phyloP scores from a whole-genome alignment of 2,329 filamentous ascomycete species.

The Pseudomassariella vexata region DNA sequence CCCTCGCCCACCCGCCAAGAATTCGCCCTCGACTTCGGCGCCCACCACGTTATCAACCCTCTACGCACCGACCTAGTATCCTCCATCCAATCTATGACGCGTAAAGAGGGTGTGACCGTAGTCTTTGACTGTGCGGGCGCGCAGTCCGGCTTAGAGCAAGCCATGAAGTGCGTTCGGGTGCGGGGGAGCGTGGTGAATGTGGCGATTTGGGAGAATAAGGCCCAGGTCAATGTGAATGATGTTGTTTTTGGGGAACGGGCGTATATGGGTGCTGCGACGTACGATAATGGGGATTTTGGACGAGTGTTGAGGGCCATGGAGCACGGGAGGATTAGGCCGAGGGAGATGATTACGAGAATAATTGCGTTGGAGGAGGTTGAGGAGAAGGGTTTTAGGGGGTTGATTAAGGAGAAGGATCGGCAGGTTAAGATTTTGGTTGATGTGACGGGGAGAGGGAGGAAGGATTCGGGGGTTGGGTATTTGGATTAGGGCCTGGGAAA shows the following conservation, averaged over 20 bases:
- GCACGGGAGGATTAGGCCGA: conserved; percentile 42
- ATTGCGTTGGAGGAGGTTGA: conserved; percentile 52
- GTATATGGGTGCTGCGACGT: conserved; percentile 33
- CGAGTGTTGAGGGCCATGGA: conserved; percentile 47
- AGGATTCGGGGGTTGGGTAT: too few species aligned
- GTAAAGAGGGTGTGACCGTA: conserved; percentile 46
- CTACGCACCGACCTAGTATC: conserved; percentile 41
- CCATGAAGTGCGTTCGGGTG: conserved; percentile 41
- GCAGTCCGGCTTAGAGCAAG: conserved; percentile 37
- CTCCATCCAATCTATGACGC: conserved; percentile 38
- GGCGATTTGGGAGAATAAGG: conserved; percentile 56
- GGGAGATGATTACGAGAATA: conserved; percentile 55
- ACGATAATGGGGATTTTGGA: conserved; percentile 38
- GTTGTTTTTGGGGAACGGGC: conserved; percentile 47
- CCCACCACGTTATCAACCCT: conserved; percentile 48
- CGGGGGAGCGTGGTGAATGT: conserved; percentile 57
- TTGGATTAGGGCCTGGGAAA: too few species aligned
- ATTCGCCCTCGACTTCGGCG: conserved; percentile 49
- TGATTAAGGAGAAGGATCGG: conserved; percentile 54
- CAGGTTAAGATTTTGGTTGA: conserved; percentile 60
- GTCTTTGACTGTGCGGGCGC: conserved; percentile 60
- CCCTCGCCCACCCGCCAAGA: conserved; percentile 42
- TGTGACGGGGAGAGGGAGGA: neutral
- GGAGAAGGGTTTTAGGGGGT: conserved; percentile 48
- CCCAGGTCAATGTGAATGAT: conserved; percentile 48